phyloP scores from a whole-genome alignment of 129 eudicot species.

The Flaveria robusta region DNA sequence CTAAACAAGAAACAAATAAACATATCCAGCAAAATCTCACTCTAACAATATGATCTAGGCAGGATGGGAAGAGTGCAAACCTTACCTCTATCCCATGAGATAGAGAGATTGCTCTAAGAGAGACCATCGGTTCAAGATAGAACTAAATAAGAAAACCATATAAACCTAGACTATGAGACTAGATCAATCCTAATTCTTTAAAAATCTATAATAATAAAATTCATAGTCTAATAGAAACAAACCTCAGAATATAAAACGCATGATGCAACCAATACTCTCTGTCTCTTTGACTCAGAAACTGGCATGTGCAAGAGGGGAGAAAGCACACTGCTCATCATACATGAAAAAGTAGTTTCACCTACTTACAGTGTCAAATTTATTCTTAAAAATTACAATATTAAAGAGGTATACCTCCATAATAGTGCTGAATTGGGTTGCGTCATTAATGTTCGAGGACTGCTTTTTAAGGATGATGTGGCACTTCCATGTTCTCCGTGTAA shows the following conservation, averaged over 20 bases:
- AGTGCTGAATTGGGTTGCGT: conserved; percentile 67
- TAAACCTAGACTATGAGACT: background rate
- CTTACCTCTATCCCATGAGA: too few relatives aligned
- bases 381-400: background rate
- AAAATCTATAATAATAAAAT: background rate
- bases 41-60: too few relatives aligned
- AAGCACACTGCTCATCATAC: conserved; percentile 68
- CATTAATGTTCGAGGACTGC: conserved; percentile 43
- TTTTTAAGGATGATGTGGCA: conserved; percentile 40
- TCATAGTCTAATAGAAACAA: conserved; percentile 27
- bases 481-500: conserved; percentile 38
- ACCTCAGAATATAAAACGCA: conserved; percentile 94
- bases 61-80: too few relatives aligned
- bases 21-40: too few relatives aligned
- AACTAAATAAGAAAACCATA: background rate
- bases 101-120: too few relatives aligned
- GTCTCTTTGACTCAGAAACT: conserved; percentile 82
- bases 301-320: conserved; percentile 86
- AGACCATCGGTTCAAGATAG: background rate
- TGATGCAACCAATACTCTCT: conserved; percentile 85
- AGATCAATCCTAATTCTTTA: background rate
- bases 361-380: background rate
- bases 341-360: conserved; percentile 22
- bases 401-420: conserved; percentile 70
- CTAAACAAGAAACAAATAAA: background rate